Percentiles rank a stretch among this genome's conserved stretches.
phyloP scores from a whole-genome alignment of 148 eudicot species.

The Camellia japonica region DNA sequence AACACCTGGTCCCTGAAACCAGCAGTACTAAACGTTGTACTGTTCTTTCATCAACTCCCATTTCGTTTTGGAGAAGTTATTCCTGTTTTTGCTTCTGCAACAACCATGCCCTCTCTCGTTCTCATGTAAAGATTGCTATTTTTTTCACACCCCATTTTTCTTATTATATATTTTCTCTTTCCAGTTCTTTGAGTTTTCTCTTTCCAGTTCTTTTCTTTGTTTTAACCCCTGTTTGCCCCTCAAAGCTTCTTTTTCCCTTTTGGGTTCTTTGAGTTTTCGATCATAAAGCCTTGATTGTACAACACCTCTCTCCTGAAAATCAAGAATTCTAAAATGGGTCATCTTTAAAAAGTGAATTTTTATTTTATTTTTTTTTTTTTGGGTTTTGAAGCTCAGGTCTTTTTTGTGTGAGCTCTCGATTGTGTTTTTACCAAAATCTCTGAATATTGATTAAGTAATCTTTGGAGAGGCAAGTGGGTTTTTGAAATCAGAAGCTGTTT shows the following conservation, averaged over 20 bases:
- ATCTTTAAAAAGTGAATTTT: constrained; percentile 4
- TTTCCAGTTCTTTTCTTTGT: not conserved
- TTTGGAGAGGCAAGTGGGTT: constrained; percentile 4
- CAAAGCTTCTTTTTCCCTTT: not conserved
- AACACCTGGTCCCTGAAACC: constrained; percentile 48
- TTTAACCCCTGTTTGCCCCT: not conserved
- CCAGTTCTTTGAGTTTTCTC: not conserved
- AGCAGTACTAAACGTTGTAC: constrained; percentile 26
- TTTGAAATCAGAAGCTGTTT: constrained; percentile 8
- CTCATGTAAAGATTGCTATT: constrained; percentile 15
- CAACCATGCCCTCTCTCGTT: not conserved
- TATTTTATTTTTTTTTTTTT: not conserved
- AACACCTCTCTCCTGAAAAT: not conserved
- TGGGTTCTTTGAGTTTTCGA: not conserved
- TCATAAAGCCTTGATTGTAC: not conserved
- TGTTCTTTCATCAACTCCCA: constrained; percentile 1
- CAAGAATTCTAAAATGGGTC: constrained; percentile 7
- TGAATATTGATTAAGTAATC: not conserved
- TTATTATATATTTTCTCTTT: not conserved
- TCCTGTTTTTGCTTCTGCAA: constrained; percentile 15
- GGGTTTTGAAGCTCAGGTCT: not conserved
- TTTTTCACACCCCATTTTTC: not conserved
- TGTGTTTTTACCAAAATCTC: not conserved
- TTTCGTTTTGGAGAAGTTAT: constrained; percentile 8
- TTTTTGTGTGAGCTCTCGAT: not conserved